phyloP scores from a whole-genome alignment of 208 protist genomes.

The Leishmania mexicana region DNA sequence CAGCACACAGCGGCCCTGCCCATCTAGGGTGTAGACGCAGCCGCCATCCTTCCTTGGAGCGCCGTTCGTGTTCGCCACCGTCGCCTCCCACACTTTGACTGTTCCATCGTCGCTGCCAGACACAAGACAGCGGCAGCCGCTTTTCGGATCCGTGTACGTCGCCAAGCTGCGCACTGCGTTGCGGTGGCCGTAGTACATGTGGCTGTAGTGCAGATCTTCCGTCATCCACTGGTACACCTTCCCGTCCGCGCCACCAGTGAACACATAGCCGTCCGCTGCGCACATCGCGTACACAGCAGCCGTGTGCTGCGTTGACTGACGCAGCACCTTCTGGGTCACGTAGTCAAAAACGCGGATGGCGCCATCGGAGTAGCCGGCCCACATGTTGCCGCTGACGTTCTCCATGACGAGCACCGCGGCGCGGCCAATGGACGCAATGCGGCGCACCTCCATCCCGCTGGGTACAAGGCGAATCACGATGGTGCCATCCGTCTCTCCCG shows the following conservation, averaged over 20 bases:
- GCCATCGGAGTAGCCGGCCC: slow-evolving; percentile 68
- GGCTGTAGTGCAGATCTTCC: slow-evolving; percentile 52
- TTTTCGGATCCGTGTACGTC: slow-evolving; percentile 38
- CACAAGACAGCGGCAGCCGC: slow-evolving; percentile 41
- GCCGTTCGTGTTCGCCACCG: slow-evolving; percentile 21
- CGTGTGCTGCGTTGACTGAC: slow-evolving; percentile 62
- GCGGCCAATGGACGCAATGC: slow-evolving; percentile 28
- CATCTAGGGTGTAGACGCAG: slow-evolving; percentile 57
- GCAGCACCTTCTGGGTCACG: slow-evolving; percentile 26
- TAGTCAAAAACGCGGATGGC: slow-evolving; percentile 54
- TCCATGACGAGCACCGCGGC: slow-evolving; percentile 30
- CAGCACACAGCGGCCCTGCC: slow-evolving; percentile 38
- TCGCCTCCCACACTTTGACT: slow-evolving; percentile 61
- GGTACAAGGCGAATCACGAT: slow-evolving; percentile 51
- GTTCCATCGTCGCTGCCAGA: slow-evolving; percentile 67
- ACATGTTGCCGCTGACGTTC: slow-evolving; percentile 45
- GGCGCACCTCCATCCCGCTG: slow-evolving; percentile 38
- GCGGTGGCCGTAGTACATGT: slow-evolving; percentile 61
- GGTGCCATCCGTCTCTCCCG: slow-evolving; percentile 59
- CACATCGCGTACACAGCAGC: slow-evolving; percentile 54
- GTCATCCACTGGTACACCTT: slow-evolving; percentile 76
- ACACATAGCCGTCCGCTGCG: slow-evolving; percentile 50
- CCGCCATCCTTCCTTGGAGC: slow-evolving; percentile 29
- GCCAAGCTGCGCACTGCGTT: slow-evolving; percentile 65
- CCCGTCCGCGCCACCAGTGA: slow-evolving; percentile 69